A percentile compares a stretch with the other conserved stretches of the same genome.
Conservation (phyloP, 1,139 yeast species). For the Arxiozyma slooffiae region DNA sequence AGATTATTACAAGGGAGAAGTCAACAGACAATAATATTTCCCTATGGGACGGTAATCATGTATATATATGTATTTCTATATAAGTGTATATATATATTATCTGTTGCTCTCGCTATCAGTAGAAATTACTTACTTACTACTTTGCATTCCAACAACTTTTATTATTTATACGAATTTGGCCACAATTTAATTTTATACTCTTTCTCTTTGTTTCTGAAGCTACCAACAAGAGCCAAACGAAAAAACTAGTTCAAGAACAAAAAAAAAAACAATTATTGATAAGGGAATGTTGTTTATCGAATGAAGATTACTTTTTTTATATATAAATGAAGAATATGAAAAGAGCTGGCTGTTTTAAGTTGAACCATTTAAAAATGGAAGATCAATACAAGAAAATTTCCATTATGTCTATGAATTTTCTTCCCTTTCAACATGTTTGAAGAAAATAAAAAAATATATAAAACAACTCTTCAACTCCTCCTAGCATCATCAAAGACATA, state of each 20-base stretch:
- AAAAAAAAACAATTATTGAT: too few relatives aligned
- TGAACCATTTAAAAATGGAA: too few relatives aligned
- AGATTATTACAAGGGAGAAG: not conserved
- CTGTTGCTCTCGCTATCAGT: not conserved
- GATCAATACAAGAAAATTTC: too few relatives aligned
- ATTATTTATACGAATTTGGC: not conserved
- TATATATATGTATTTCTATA: conserved; percentile 43
- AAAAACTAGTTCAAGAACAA: not conserved
- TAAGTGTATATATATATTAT: not conserved
- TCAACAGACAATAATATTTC: not conserved
- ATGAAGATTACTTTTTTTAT: not conserved
- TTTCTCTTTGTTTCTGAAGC: not conserved
- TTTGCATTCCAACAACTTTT: not conserved
- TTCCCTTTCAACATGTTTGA: too few relatives aligned
- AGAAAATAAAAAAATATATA: too few relatives aligned
- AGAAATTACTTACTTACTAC: not conserved
- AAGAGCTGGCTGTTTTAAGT: too few relatives aligned
- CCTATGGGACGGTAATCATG: conserved; percentile 39
- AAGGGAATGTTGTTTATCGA: too few relatives aligned
- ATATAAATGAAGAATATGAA: not conserved
- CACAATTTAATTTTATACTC: too few relatives aligned
- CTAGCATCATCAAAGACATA: not conserved
- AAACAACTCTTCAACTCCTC: too few relatives aligned
- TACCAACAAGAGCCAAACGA: not conserved
- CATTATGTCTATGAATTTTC: too few relatives aligned